Conservation (phyloP, 2,329 filamentous ascomycete genomes). For the Sphaerulina populicola region DNA sequence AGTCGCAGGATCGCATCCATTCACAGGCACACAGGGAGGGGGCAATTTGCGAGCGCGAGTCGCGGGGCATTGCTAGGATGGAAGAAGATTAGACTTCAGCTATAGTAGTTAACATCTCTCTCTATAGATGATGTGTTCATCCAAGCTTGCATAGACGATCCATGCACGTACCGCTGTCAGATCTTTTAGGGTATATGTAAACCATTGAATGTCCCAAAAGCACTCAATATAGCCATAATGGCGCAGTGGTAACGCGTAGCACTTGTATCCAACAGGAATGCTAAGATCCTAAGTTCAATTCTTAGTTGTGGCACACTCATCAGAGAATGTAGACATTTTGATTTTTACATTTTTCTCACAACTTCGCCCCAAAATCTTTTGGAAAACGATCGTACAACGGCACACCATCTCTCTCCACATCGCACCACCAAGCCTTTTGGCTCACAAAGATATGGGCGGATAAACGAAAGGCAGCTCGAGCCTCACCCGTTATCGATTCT, state of each 20-base stretch:
- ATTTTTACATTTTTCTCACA: background rate
- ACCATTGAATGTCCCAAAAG: too few relatives aligned
- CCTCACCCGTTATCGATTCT: conserved; percentile 10
- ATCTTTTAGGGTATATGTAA: too few relatives aligned
- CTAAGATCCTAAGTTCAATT: conserved; percentile 18
- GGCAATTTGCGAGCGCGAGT: background rate
- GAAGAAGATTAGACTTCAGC: too few relatives aligned
- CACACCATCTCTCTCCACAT: conserved; percentile 17
- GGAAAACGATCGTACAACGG: conserved; percentile 12
- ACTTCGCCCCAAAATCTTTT: conserved; percentile 10
- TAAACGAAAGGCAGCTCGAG: conserved; percentile 14
- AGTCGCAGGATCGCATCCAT: background rate
- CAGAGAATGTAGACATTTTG: too few relatives aligned
- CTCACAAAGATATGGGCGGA: conserved; percentile 19
- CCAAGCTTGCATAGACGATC: too few relatives aligned
- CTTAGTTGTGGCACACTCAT: conserved; percentile 10
- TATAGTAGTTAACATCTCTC: too few relatives aligned
- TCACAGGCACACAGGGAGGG: background rate
- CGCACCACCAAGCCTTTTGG: conserved; percentile 20
- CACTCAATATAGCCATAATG: too few relatives aligned
- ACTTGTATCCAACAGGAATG: conserved; percentile 1
- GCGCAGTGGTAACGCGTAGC: conserved; percentile 19
- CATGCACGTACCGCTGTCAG: too few relatives aligned
- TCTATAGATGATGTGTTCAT: too few relatives aligned
- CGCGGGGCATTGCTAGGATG: too few relatives aligned